A percentile compares a stretch with the other conserved stretches of the same genome.
phyloP scores from a whole-genome alignment of 768 basidiomycete genomes.

The Tylopilus rubrobrunneus region DNA sequence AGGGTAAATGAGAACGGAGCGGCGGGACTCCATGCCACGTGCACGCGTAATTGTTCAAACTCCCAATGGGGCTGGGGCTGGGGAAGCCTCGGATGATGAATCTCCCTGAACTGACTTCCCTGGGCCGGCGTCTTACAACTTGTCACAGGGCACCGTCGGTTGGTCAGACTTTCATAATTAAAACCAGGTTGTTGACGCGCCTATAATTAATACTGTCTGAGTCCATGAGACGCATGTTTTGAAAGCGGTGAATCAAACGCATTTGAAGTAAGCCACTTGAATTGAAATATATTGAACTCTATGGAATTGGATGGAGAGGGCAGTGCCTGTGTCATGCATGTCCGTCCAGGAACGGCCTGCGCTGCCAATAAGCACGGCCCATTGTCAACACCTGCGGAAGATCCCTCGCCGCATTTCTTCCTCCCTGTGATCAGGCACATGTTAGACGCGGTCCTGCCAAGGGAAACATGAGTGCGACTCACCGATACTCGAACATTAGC shows the following conservation, averaged over 20 bases:
- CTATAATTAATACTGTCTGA: too few species aligned
- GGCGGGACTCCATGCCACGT: neutral
- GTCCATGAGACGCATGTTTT: too few species aligned
- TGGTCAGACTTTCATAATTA: neutral
- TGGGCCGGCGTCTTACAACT: neutral
- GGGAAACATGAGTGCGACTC: conserved; percentile 22
- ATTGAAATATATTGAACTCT: neutral
- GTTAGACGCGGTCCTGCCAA: neutral
- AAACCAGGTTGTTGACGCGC: neutral
- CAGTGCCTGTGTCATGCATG: neutral
- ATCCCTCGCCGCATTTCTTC: conserved; percentile 70
- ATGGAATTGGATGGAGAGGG: neutral
- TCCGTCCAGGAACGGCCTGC: neutral
- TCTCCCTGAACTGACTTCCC: neutral
- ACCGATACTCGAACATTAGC: conserved; percentile 96
- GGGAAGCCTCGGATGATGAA: neutral
- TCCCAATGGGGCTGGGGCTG: too few species aligned
- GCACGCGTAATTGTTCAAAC: neutral
- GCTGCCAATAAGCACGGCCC: neutral
- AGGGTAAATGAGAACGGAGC: neutral
- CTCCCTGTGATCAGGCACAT: conserved; percentile 43
- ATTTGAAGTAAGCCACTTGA: too few species aligned
- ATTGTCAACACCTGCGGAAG: conserved; percentile 41
- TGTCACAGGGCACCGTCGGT: neutral
- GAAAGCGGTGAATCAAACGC: too few species aligned